A percentile compares a stretch with the other conserved stretches of the same genome.
These are phyloP conservation scores for Diplosphaera chodatii DNA, from an alignment of 139 green algal species.

Conservation along the genomic window DNA sequence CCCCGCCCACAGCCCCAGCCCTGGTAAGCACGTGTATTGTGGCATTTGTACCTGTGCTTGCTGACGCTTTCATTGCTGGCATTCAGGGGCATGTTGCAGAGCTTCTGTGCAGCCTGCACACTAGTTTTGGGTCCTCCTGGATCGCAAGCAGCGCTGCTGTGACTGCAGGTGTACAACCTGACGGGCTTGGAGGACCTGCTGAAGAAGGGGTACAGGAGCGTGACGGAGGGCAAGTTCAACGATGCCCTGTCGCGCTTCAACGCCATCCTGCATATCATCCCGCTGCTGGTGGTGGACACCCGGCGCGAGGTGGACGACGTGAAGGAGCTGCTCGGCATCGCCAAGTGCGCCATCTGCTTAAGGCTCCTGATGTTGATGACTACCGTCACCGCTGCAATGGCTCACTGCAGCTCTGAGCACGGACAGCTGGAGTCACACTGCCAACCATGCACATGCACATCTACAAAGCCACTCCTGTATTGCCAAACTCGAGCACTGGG, in stretches of 20 bases:
- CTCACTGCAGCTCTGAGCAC: no score
- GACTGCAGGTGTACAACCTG: slow-evolving; percentile 59
- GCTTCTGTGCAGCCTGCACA: no score
- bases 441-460: no score
- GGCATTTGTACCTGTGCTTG: no score
- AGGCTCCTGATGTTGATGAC: neutral
- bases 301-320: slow-evolving; percentile 90
- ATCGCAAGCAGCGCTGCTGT: neutral
- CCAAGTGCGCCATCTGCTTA: slow-evolving; percentile 22
- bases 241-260: slow-evolving; percentile 84
- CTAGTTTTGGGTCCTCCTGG: no score
- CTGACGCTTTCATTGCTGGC: no score
- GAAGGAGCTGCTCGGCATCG: slow-evolving; percentile 92
- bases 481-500: no score
- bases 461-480: no score
- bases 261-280: slow-evolving; percentile 79
- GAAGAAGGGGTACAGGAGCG: slow-evolving; percentile 79
- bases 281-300: slow-evolving; percentile 84
- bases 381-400: no score
- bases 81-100: no score
- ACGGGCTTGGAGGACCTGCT: slow-evolving; percentile 56
- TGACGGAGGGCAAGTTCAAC: slow-evolving; percentile 97
- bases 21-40: no score
- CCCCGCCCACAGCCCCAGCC: slow-evolving; percentile 56
- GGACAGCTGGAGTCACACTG: no score